Base-by-base conservation (phyloP, 2,329 filamentous ascomycete species). In the Verticillium nubilum region DNA sequence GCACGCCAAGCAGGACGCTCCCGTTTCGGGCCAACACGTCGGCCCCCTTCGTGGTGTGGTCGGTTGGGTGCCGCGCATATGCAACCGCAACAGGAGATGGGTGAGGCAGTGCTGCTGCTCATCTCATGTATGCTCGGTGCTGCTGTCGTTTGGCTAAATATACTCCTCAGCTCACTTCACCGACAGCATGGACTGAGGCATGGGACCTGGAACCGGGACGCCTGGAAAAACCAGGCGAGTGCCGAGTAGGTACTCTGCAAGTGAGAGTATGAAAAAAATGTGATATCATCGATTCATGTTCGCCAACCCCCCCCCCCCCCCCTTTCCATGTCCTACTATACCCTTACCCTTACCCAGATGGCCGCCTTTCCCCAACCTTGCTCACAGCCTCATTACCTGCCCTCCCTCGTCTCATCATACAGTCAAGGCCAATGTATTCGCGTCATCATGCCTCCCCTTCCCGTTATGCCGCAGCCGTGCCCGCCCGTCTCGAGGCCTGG, bases 401-500 rank as follows among this genome's bases (percentile, higher is more conserved):
- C 13, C n/a, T n/a, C 42, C 19, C 42, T 23, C 42, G 23, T 47
- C 42, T 25, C 42, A 10, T 47, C 42, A 9, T 10, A 10, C n/a
- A 47, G 4, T 23, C 42, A 13, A 47, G n/a, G 35, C 15, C 13
- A 42, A 7, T n/a, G 13, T 42, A 7, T 13, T 47, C 42, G 23
- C 19, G 42, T 25, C 42, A 5, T 47, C 42, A 31, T 31, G 29
- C 29, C 5, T 31, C 2, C 29, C 29, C 29, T 5, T 13, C 13
- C 13, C 29, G n/a, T 58, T 25, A 64, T 33, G 61, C 61, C 23
- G 56, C 52, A n/a, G 57, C 59, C n/a, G 58, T 35, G 23, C 57
- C 61, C 19, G 61, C 26, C 12, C 58, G 59, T 52, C 62, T 63
- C 31, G 62, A 61, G 19, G 57, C 50, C 58, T 61, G 67, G 25